phyloP scores from a whole-genome alignment of 805 yeast genomes.

The Hagleromyces aurorensis region DNA sequence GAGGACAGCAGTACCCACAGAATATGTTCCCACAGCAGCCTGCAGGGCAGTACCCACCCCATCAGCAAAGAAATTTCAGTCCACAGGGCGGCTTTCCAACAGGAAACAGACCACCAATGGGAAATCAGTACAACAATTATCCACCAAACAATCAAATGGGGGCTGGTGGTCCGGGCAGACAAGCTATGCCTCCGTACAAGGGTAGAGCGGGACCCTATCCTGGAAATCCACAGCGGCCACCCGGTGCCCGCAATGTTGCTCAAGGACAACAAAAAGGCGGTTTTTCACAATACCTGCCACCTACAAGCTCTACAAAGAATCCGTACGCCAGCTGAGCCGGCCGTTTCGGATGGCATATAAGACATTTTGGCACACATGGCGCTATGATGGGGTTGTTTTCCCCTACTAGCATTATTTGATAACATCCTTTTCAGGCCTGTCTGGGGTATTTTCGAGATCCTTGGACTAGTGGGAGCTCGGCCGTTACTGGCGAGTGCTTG shows the following conservation, averaged over 20 bases:
- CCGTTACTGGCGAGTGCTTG: too few relatives aligned
- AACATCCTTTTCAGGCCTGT: too few relatives aligned
- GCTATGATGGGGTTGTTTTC: too few relatives aligned
- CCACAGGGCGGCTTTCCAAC: too few relatives aligned
- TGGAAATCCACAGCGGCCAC: conserved; percentile 2
- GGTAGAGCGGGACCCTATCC: conserved; percentile 12
- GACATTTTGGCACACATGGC: too few relatives aligned
- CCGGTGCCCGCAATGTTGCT: conserved; percentile 6
- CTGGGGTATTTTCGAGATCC: too few relatives aligned
- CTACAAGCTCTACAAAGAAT: conserved; percentile 14
- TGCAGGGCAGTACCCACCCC: conserved; percentile 2
- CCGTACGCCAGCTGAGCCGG: conserved; percentile 25
- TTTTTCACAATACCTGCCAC: conserved; percentile 30
- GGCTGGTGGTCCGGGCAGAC: conserved; percentile 3
- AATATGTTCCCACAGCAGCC: conserved; percentile 2
- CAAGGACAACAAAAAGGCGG: conserved; percentile 20
- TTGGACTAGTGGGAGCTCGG: too few relatives aligned
- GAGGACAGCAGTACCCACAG: conserved; percentile 3
- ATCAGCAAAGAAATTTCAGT: too few relatives aligned
- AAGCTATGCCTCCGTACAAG: conserved; percentile 5
- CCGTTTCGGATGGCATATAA: too few relatives aligned
- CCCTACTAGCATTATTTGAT: too few relatives aligned
- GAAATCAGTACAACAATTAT: too few relatives aligned
- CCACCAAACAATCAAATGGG: too few relatives aligned
- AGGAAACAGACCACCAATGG: conserved; percentile 8